Base-by-base conservation (phyloP, 257 asterid species). In the Solanum virginianum region DNA sequence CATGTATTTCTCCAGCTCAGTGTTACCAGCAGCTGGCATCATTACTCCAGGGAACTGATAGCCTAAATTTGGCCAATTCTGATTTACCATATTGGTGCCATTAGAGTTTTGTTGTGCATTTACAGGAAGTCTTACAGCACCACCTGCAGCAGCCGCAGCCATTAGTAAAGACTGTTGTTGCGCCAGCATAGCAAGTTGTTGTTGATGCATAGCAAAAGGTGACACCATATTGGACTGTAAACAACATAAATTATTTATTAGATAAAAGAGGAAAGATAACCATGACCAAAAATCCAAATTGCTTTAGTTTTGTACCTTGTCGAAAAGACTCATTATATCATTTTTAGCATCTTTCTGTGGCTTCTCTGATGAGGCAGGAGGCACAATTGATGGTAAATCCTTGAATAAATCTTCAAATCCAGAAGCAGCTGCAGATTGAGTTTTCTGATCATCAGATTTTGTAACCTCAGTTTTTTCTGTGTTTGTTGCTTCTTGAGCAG, bases 261-360 rank as follows among this genome's bases (percentile, higher is more conserved):
- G 70, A n/a, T 47, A 80, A 62, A 71, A 10, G 36, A 49, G 69
- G 39, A 85, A 49, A 41, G 24, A 26, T 53, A 16, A 43, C 26
- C 65, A 77, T 26, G 47, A 53, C 45, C 63, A 51, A 77, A 51
- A 26, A 29, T 71, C 26, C 53, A 79, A 84, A 26, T 43, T 56
- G 60, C 80, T 81, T 83, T 88, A 56, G 69, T 20, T 85, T 49
- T 81, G 66, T 70, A 96, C 99, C 99, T 96, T 94, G 88, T 96
- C 99, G 85, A 96, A 96, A 60, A 96, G 98, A 89, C 98, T 94
- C 99, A 96, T 92, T 72, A 96, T 96, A 87, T 96, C 99, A 49
- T 86, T 94, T 89, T 95, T 96, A 75, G 89, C 93, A 91, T 94
- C 97, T 84, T 91, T 96, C 84, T 89, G 93, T 86, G 95, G 97